Base-by-base conservation (phyloP, 1,284 basidiomycete species). In the Athelia sp. region DNA sequence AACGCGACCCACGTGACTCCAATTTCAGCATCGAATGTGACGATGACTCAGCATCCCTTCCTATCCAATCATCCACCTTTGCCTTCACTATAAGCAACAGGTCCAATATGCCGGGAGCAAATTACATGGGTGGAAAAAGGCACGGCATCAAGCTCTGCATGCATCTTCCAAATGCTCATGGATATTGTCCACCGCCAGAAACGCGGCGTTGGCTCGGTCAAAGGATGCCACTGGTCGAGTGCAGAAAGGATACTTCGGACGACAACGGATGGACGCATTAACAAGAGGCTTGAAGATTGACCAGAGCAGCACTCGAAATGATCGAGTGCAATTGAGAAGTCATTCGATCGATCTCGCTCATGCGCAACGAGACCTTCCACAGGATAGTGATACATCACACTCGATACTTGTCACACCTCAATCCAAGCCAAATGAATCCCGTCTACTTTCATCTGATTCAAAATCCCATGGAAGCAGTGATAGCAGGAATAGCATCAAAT, bases 61-160 rank as follows among this genome's bases (percentile, higher is more conserved):
- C 26, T 29, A 13, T 29, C 13, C 26, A 6, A 6, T 29, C 26
- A 29, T 6, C 26, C 26, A 29, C 26, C 26, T 29, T 13, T 29
- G 26, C 26, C 26, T 29, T 29, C 13, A 29, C 13, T 29, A 4
- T 29, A 29, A 29, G 26, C 6, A 29, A 29, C 26, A 29, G 13
- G 36, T 17, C 6, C 36, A 40, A 8, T 9, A 40, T 40, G 36
- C n/a, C 36, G n/a, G 36, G 36, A n/a, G 36, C 36, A 4, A 40
- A 40, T n/a, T 40, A 40, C n/a, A 40, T 40, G 36, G 36, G 36
- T 40, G 36, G 36, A n/a, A 40, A 40, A 21, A 40, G 36, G 36
- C n/a, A 6, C 9, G 19, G 6, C 8, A 8, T 40, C 15, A 6
- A 9, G 36, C 6, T 40, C 9, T n/a, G n/a, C n/a, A n/a, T n/a